phyloP scores from a whole-genome alignment of 345 rosid genomes.

The Syzygium oleosum region DNA sequence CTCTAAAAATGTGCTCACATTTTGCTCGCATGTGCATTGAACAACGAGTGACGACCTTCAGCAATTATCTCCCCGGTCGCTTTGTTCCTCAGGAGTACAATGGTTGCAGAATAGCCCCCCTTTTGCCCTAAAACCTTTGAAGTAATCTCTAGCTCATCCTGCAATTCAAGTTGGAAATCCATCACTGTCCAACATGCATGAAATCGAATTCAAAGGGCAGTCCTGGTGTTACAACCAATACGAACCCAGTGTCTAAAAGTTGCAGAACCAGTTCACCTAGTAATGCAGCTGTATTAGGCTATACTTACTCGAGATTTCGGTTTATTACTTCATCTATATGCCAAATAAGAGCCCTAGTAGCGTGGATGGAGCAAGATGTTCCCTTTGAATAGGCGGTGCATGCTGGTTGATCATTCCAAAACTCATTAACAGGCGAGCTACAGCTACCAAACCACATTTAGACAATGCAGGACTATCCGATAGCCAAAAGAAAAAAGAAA shows the following conservation, averaged over 20 bases:
- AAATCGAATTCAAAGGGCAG: neutral
- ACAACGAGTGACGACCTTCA: conserved; percentile 91
- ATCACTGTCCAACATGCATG: neutral
- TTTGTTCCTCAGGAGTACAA: conserved; percentile 62
- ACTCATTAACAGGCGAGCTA: neutral
- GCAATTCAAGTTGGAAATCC: conserved; percentile 2
- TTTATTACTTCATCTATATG: neutral
- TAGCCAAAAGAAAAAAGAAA: neutral
- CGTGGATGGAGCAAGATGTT: neutral
- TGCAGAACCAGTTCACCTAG: neutral
- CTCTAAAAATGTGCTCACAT: conserved; percentile 21
- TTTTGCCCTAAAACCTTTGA: conserved; percentile 57
- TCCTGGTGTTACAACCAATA: neutral
- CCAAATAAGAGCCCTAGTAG: neutral
- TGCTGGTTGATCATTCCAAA: neutral
- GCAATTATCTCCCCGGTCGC: conserved; percentile 73
- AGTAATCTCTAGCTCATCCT: conserved; percentile 84
- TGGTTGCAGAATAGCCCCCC: conserved; percentile 66
- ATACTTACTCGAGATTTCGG: neutral
- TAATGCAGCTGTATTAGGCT: neutral
- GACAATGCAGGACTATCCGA: neutral
- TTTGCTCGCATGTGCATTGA: conserved; percentile 56
- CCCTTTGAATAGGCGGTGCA: neutral
- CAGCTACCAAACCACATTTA: neutral
- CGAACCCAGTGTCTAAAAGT: neutral